Base-by-base conservation (phyloP, 805 yeast species). In the Cyberlindnera mississippiensis region DNA sequence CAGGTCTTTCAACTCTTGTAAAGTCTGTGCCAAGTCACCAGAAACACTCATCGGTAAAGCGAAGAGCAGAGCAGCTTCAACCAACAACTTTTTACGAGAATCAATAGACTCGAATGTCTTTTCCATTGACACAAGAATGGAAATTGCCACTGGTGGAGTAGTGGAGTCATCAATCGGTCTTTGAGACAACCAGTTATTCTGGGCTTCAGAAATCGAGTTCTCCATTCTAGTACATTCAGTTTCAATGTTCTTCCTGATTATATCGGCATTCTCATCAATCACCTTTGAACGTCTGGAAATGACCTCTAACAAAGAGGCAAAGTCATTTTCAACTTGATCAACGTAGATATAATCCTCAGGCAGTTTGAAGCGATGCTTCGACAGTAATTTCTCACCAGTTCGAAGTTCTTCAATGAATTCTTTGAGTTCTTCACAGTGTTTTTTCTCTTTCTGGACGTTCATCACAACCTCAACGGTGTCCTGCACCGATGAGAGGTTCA, bases 301-400 rank as follows among this genome's bases (percentile, higher is more conserved):
- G 10, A 75, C 56, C 28, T 74, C 67, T 1, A 49, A 39, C 26
- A 80, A 53, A 2, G 77, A 64, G 1, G 63, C 52, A 40, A 69
- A 56, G 40, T 75, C 78, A 38, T 65, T 67, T 12, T 75, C 78
- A 0, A 86, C 42, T 50, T 86, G 95, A 31, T 84, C 93, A 35
- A 65, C 66, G 55, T 66, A 76, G 1, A 80, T 46, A 83, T 89
- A 82, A 22, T 72, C 71, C 0, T 61, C 28, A 0, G 82, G 75
- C 37, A 77, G 71, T 17, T 65, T 66, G 45, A 62, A 72, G 33
- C 82, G 62, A n/a, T 68, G 63, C 22, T 70, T 67, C 2, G 64
- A 45, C 8, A 80, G 52, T 2, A 67, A 44, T 4, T 53, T 51
- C 42, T 79, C 83, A 5, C 50, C 55, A 1, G 56, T 10, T 4